phyloP scores from a whole-genome alignment of 805 yeast species.

The Schwanniomyces sp. region DNA sequence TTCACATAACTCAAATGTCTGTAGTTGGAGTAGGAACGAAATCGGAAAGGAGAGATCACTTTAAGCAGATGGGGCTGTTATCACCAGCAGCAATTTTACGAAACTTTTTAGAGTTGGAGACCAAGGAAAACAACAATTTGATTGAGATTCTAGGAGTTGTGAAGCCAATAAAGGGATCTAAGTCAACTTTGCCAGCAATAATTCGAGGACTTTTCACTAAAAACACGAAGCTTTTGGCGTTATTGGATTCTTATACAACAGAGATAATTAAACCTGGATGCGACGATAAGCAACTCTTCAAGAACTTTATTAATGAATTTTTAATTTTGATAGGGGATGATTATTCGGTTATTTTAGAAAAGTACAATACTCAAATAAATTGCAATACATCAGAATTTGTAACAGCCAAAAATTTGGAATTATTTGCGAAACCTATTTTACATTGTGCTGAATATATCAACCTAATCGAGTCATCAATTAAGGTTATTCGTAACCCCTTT shows the following conservation, averaged over 20 bases:
- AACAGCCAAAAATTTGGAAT: constrained; percentile 12
- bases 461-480: constrained; percentile 23
- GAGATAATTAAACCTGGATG: constrained; percentile 13
- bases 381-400: constrained; percentile 5
- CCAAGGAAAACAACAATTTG: constrained; percentile 31
- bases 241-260: constrained; percentile 13
- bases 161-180: constrained; percentile 27
- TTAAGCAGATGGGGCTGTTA: background rate
- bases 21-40: background rate
- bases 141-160: constrained; percentile 34
- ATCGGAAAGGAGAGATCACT: background rate
- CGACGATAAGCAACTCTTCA: constrained; percentile 28
- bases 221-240: constrained; percentile 26
- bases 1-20: background rate
- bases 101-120: constrained; percentile 23
- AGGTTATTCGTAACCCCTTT: constrained; percentile 37
- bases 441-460: constrained; percentile 28
- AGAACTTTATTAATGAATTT: constrained; percentile 37
- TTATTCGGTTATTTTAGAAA: constrained; percentile 33
- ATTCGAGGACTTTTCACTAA: constrained; percentile 42
- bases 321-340: constrained; percentile 38
- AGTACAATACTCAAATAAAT: constrained; percentile 16
- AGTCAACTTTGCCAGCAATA: constrained; percentile 27
- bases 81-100: background rate
- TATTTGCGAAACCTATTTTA: constrained; percentile 29